Conservation (phyloP, 306 rosid genomes). For the Inga laurina region DNA sequence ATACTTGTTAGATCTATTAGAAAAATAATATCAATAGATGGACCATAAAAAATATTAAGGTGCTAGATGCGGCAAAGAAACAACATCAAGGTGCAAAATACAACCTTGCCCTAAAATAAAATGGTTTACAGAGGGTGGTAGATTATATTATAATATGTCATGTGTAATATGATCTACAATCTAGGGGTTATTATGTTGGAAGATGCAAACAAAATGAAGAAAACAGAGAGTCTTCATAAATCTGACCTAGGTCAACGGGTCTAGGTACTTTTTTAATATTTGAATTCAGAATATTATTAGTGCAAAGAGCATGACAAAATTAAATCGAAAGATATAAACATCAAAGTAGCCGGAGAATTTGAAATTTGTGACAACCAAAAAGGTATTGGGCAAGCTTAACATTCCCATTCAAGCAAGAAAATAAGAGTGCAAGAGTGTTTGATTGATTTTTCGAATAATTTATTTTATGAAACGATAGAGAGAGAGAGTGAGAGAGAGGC, state of each 20-base stretch:
- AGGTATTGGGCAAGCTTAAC: conserved; percentile 17
- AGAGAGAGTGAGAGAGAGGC: conserved; percentile 28
- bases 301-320: conserved; percentile 19
- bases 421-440: conserved; percentile 8
- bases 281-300: background rate
- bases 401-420: conserved; percentile 46
- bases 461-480: background rate
- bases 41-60: too few relatives aligned
- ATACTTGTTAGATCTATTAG: too few relatives aligned
- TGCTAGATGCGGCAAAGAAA: too few relatives aligned
- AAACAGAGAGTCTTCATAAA: conserved; percentile 53
- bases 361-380: conserved; percentile 13
- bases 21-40: too few relatives aligned
- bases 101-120: background rate
- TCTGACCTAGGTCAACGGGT: conserved; percentile 44
- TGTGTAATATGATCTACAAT: conserved; percentile 1
- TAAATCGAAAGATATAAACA: background rate
- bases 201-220: conserved; percentile 39
- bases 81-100: too few relatives aligned
- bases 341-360: conserved; percentile 21
- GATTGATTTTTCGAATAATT: background rate
- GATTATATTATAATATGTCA: background rate
- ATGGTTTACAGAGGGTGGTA: conserved; percentile 7
- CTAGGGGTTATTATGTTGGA: conserved; percentile 41
- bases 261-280: background rate